These are phyloP conservation scores for Vigna mungo DNA, from an alignment of 306 rosid genomes.

Conservation along the genomic window DNA sequence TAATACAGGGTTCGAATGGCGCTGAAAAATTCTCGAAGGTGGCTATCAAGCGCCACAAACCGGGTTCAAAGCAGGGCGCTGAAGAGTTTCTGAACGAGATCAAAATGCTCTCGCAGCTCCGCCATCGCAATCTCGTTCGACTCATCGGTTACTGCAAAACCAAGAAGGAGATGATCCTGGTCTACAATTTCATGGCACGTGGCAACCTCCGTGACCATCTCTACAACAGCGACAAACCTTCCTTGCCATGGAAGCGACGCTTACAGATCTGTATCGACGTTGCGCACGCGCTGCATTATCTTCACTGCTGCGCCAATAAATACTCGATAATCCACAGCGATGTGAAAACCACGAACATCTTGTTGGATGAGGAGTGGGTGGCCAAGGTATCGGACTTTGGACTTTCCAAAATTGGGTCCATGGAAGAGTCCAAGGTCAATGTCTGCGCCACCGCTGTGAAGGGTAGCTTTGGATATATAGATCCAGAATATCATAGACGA, in stretches of 20 bases:
- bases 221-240: slow-evolving; percentile 39
- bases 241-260: slow-evolving; percentile 54
- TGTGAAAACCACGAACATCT: slow-evolving; percentile 63
- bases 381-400: slow-evolving; percentile 72
- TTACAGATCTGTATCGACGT: slow-evolving; percentile 55
- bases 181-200: slow-evolving; percentile 57
- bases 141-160: slow-evolving; percentile 52
- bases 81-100: slow-evolving; percentile 56
- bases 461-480: slow-evolving; percentile 41
- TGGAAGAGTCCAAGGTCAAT: slow-evolving; percentile 24
- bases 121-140: slow-evolving; percentile 51
- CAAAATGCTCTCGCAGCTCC: slow-evolving; percentile 53
- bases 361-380: slow-evolving; percentile 52
- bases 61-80: slow-evolving; percentile 51
- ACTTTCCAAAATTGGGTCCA: slow-evolving; percentile 53
- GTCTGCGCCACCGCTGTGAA: slow-evolving; percentile 49
- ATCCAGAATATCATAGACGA: slow-evolving; percentile 51
- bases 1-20: too few relatives aligned
- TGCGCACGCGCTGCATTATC: slow-evolving; percentile 60
- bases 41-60: slow-evolving; percentile 55
- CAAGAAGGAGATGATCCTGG: slow-evolving; percentile 49
- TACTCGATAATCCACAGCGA: slow-evolving; percentile 63
- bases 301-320: slow-evolving; percentile 46
- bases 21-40: too few relatives aligned
- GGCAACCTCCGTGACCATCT: slow-evolving; percentile 65